Evolutionary conservation across 805 yeast genomes (phyloP).

Genomic region (Tanozyma kutaoensis): DNA sequence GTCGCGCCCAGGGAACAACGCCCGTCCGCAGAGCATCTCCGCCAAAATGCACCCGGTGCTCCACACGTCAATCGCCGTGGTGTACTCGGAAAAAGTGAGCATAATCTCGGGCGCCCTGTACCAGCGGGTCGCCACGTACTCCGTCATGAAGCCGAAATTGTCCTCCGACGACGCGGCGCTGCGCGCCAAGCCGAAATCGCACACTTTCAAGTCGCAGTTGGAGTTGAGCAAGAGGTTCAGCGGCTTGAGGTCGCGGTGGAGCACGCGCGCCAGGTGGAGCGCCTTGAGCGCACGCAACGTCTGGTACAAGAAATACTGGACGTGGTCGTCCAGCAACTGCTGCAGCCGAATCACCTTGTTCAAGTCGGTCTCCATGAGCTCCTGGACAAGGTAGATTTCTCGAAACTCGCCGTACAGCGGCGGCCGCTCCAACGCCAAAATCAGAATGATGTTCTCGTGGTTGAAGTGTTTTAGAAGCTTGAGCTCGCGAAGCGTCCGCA

Average conservation of each 20-base stretch:
- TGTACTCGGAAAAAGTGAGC: constrained; percentile 86
- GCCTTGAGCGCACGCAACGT: constrained; percentile 83
- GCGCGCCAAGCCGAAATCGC: constrained; percentile 89
- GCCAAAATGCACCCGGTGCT: constrained; percentile 96
- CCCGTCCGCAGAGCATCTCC: constrained; percentile 81
- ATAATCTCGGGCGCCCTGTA: constrained; percentile 97
- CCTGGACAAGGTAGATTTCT: constrained; percentile 84
- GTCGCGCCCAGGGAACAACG: constrained; percentile 89
- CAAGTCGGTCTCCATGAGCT: constrained; percentile 78
- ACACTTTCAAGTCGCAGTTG: constrained; percentile 85
- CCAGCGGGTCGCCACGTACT: constrained; percentile 98
- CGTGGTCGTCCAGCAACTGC: constrained; percentile 77
- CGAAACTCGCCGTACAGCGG: constrained; percentile 58
- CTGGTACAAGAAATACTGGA: constrained; percentile 88
- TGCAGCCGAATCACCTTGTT: constrained; percentile 77
- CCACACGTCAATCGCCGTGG: constrained; percentile 97
- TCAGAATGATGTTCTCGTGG: constrained; percentile 86
- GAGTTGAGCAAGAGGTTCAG: constrained; percentile 76
- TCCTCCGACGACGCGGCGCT: constrained; percentile 49
- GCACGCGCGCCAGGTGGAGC: constrained; percentile 84
- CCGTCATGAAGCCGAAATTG: constrained; percentile 80
- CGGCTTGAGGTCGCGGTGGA: constrained; percentile 90
- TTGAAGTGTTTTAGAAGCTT: constrained; percentile 81
- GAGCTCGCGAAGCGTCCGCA: constrained; percentile 81
- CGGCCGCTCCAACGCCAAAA: constrained; percentile 84